A percentile compares a stretch with the other conserved stretches of the same genome.
phyloP scores from a whole-genome alignment of 768 basidiomycete genomes.

The Kwoniella newhampshirensis region DNA sequence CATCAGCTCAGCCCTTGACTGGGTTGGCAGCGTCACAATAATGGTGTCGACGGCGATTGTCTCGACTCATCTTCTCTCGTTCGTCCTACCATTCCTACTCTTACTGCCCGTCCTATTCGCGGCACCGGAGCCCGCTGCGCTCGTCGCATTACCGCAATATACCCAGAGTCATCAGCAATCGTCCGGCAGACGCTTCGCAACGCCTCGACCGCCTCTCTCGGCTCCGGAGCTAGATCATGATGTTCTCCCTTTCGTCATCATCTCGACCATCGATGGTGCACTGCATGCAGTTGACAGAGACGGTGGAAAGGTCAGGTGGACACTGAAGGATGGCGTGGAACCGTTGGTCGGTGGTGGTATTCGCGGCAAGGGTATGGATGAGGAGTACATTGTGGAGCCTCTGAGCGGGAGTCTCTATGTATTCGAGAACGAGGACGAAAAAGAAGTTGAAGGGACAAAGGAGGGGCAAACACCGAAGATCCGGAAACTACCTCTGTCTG shows the following conservation, averaged over 20 bases:
- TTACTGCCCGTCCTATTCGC: conserved; percentile 15
- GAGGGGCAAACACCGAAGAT: conserved; percentile 54
- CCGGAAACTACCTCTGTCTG: conserved; percentile 84
- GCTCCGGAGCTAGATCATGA: conserved; percentile 58
- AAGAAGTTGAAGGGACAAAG: conserved; percentile 7
- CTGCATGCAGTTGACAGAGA: conserved; percentile 90
- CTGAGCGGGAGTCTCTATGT: conserved; percentile 92
- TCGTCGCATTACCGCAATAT: conserved; percentile 33
- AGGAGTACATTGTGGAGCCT: conserved; percentile 87
- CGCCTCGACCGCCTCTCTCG: conserved; percentile 2
- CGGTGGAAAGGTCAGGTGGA: conserved; percentile 81
- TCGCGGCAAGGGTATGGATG: conserved; percentile 57
- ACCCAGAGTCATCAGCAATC: conserved; percentile 8
- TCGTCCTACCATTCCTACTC: conserved; percentile 31
- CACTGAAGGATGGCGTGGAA: conserved; percentile 64
- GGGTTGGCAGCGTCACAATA: not conserved
- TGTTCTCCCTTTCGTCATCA: conserved; percentile 77
- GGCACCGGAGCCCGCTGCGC: conserved; percentile 37
- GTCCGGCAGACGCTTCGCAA: conserved; percentile 1
- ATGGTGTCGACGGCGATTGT: conserved; percentile 16
- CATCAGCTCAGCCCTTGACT: no score
- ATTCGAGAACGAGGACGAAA: conserved; percentile 55
- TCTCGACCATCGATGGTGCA: conserved; percentile 90
- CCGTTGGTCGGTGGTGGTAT: conserved; percentile 32
- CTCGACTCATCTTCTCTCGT: conserved; percentile 22